These are phyloP conservation scores for Colletotrichum orchidophilum DNA, from an alignment of 2,329 filamentous ascomycete species.

Conservation along the genomic window DNA sequence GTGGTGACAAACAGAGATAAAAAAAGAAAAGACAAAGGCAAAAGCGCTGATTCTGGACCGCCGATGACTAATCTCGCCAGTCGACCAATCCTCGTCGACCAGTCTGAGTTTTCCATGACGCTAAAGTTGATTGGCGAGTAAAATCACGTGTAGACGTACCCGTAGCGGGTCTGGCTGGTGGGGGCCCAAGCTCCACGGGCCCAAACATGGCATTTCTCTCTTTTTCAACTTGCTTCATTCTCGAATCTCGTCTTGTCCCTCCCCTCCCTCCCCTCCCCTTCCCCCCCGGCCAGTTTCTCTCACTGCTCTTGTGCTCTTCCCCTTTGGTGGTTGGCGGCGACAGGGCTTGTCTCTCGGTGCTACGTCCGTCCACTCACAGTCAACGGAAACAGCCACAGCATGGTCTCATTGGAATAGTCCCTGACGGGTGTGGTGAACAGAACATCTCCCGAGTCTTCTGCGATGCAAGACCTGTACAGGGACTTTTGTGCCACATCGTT, in stretches of 20 bases:
- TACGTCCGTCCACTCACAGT: neutral
- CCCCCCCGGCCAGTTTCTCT: too few relatives aligned
- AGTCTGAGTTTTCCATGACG: conserved; percentile 26
- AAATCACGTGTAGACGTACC: neutral
- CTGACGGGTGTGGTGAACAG: neutral
- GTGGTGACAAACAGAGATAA: conserved; percentile 24
- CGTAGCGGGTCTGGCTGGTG: neutral
- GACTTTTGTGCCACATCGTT: too few relatives aligned
- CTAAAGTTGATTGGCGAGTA: conserved; percentile 12
- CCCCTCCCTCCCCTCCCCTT: too few relatives aligned
- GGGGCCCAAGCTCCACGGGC: neutral
- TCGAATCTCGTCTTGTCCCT: too few relatives aligned
- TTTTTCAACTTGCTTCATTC: neutral
- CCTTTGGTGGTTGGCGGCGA: neutral
- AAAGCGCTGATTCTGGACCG: too few relatives aligned
- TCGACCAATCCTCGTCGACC: conserved; percentile 17
- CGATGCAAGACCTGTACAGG: neutral
- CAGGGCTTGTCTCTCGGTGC: neutral
- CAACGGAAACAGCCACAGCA: neutral
- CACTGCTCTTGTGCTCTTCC: neutral
- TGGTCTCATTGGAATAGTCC: neutral
- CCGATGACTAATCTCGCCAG: conserved; percentile 22
- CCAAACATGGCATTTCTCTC: neutral
- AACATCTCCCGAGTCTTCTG: neutral
- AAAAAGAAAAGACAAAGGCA: neutral